These are phyloP conservation scores for Phytophthora sansomeana DNA, from an alignment of 352 stramenopile species.

Conservation along the genomic window DNA sequence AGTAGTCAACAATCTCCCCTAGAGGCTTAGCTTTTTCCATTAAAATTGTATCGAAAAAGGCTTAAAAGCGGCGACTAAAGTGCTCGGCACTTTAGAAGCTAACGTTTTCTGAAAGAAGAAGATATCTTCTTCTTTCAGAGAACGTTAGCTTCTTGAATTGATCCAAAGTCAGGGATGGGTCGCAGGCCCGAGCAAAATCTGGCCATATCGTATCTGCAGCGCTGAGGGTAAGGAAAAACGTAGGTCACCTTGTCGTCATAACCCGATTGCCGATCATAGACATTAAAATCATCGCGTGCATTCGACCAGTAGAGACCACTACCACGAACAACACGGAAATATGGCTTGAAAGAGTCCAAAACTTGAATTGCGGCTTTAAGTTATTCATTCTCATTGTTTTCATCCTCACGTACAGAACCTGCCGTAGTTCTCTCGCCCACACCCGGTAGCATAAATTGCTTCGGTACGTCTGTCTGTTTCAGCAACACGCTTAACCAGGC, in stretches of 20 bases:
- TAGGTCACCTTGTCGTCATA: slow-evolving; percentile 16
- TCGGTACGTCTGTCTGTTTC: neutral
- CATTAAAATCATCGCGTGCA: slow-evolving; percentile 21
- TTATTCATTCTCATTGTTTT: neutral
- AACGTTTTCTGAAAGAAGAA: too few relatives aligned
- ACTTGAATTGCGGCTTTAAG: slow-evolving; percentile 3
- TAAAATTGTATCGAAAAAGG: slow-evolving; percentile 14
- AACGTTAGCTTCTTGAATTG: neutral
- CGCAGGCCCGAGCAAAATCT: slow-evolving; percentile 29
- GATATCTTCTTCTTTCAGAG: slow-evolving; percentile 10
- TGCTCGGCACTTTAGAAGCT: slow-evolving; percentile 15
- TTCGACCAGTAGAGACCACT: slow-evolving; percentile 25
- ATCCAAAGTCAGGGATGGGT: slow-evolving; percentile 12
- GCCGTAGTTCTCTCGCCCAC: neutral
- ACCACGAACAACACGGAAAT: slow-evolving; percentile 20
- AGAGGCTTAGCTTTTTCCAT: slow-evolving; percentile 12
- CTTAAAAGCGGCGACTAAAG: slow-evolving; percentile 29
- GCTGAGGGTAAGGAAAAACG: too few relatives aligned
- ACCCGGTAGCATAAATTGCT: neutral
- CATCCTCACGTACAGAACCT: neutral
- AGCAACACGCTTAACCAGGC: slow-evolving; percentile 8
- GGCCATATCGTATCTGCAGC: slow-evolving; percentile 32
- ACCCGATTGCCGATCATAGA: slow-evolving; percentile 23
- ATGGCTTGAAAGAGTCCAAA: slow-evolving; percentile 24
- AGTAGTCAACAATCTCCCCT: slow-evolving; percentile 27